Evolutionary conservation across 768 basidiomycete species (phyloP).

Genomic region (Hygrocybe coccinea): DNA sequence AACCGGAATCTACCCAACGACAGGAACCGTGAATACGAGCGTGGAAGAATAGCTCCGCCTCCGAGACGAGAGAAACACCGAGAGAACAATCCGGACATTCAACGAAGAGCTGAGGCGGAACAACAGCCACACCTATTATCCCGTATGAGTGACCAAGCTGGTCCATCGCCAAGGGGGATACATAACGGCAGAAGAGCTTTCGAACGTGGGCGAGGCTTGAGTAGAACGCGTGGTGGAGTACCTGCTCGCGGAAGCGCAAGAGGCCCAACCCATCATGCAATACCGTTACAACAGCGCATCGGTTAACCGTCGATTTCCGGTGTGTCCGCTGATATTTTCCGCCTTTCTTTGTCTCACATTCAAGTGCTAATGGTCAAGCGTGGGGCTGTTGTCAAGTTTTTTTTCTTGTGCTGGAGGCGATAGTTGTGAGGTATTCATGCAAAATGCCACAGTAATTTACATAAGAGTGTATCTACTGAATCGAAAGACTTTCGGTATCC

Average conservation of each 20-base stretch:
- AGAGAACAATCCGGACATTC: background rate
- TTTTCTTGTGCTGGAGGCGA: no score
- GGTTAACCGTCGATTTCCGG: background rate
- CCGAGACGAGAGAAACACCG: background rate
- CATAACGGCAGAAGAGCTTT: background rate
- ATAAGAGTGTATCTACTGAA: no score
- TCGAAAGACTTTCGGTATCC: no score
- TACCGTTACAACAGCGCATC: conserved; percentile 2
- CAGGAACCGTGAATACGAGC: background rate
- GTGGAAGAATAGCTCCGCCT: background rate
- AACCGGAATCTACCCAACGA: background rate
- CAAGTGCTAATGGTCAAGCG: background rate
- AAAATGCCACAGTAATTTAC: no score
- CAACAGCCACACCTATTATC: background rate
- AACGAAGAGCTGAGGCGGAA: background rate
- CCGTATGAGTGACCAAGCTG: conserved; percentile 3
- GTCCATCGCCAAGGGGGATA: background rate
- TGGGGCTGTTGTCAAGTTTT: background rate
- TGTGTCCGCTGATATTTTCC: background rate
- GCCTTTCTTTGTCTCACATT: background rate
- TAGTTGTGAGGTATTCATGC: no score
- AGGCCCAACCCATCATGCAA: background rate
- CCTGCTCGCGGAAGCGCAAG: background rate
- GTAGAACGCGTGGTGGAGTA: background rate
- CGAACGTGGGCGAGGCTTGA: background rate